A percentile compares a stretch with the other conserved stretches of the same genome.
Conservation (phyloP, 768 basidiomycete genomes). For the Calocera cornea region DNA sequence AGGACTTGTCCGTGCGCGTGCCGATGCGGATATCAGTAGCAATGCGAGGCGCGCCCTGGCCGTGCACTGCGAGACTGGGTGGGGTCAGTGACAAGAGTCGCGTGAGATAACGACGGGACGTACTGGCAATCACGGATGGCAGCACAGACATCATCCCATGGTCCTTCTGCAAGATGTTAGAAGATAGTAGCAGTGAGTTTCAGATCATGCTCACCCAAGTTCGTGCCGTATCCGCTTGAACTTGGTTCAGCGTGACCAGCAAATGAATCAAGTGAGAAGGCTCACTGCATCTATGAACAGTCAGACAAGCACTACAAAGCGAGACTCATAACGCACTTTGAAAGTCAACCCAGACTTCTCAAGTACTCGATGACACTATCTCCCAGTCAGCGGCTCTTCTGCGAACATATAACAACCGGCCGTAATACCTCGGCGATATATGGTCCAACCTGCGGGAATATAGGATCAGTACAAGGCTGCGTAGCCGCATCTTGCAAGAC, state of each 20-base stretch:
- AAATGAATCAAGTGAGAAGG: constrained; percentile 3
- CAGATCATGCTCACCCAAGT: constrained; percentile 42
- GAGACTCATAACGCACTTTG: constrained; percentile 38
- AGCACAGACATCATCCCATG: constrained; percentile 69
- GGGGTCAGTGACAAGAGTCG: constrained; percentile 7
- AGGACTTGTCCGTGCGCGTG: constrained; percentile 61
- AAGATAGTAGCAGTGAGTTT: background rate
- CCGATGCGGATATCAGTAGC: constrained; percentile 94
- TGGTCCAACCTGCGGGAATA: constrained; percentile 15
- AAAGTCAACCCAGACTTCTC: constrained; percentile 71
- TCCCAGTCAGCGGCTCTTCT: constrained; percentile 24
- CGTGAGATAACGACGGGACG: background rate
- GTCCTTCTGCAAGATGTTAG: constrained; percentile 41
- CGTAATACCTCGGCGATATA: constrained; percentile 17
- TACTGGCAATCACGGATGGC: constrained; percentile 82
- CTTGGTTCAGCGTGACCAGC: background rate
- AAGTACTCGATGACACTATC: constrained; percentile 70
- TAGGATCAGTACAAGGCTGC: background rate
- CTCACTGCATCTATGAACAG: constrained; percentile 52
- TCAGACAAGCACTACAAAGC: constrained; percentile 5
- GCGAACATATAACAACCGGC: constrained; percentile 47
- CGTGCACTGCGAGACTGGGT: constrained; percentile 51
- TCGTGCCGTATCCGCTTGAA: constrained; percentile 78
- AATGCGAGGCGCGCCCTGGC: constrained; percentile 55
- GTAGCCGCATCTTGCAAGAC: constrained; percentile 13